Evolutionary conservation across 257 asterid species (phyloP).

Genomic region (Solanum pinnatisectum): DNA sequence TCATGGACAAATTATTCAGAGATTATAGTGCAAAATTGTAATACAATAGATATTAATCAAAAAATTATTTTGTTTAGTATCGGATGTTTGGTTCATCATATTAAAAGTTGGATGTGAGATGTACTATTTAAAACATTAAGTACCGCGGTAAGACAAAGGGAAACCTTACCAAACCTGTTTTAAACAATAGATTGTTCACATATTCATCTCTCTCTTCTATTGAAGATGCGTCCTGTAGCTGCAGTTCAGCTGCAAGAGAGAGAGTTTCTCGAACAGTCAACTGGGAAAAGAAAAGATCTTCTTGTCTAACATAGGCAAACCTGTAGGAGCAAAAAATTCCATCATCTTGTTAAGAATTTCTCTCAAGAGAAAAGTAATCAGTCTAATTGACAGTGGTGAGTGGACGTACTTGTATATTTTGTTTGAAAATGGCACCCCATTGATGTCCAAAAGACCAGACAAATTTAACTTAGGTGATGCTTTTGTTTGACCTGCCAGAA

Average conservation of each 20-base stretch:
- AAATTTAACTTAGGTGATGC: slow-evolving; percentile 71
- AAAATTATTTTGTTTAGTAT: background rate
- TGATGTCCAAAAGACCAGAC: slow-evolving; percentile 87
- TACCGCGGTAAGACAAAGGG: background rate
- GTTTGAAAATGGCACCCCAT: slow-evolving; percentile 59
- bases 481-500: slow-evolving; percentile 76
- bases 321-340: slow-evolving; percentile 28
- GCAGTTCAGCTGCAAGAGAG: slow-evolving; percentile 91
- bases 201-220: slow-evolving; percentile 73
- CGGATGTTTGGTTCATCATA: background rate
- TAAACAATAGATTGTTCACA: slow-evolving; percentile 63
- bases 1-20: background rate
- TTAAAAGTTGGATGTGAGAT: background rate
- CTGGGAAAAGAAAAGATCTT: slow-evolving; percentile 96
- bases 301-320: slow-evolving; percentile 85
- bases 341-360: background rate
- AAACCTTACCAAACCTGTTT: slow-evolving; percentile 71
- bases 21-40: background rate
- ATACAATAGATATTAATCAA: background rate
- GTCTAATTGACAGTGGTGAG: background rate
- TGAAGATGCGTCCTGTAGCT: slow-evolving; percentile 67
- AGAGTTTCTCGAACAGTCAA: slow-evolving; percentile 96
- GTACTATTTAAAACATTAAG: background rate
- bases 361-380: background rate
- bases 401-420: slow-evolving; percentile 53